These are phyloP conservation scores for Plasmodium fragile DNA, from an alignment of 169 alveolate species.

Conservation along the genomic window DNA sequence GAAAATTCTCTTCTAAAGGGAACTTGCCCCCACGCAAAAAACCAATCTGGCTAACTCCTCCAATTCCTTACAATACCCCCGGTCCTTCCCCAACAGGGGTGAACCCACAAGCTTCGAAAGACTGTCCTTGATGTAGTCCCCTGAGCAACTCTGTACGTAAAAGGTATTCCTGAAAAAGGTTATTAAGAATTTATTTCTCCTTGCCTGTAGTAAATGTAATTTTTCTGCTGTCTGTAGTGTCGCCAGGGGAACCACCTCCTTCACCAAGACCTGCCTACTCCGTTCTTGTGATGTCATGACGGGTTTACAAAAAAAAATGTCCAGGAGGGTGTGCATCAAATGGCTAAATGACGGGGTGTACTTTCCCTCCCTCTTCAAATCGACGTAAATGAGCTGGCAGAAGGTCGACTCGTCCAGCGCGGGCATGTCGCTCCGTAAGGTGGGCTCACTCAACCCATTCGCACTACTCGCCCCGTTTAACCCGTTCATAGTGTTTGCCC, in stretches of 20 bases:
- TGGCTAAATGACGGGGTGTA: conserved; percentile 18
- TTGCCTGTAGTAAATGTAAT: background rate
- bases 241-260: background rate
- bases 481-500: background rate
- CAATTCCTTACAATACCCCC: background rate
- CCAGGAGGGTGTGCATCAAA: conserved; percentile 17
- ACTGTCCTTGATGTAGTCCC: conserved; percentile 21
- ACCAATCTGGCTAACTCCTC: conserved; percentile 7
- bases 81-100: background rate
- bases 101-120: conserved; percentile 1
- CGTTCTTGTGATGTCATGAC: background rate
- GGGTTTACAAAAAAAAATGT: conserved; percentile 19
- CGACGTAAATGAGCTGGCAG: conserved; percentile 2
- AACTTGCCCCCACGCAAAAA: background rate
- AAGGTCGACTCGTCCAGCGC: background rate
- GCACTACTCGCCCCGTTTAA: background rate
- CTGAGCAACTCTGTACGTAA: background rate
- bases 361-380: conserved; percentile 27
- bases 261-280: background rate
- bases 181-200: conserved; percentile 2
- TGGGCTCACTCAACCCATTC: background rate
- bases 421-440: background rate
- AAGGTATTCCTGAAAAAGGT: conserved; percentile 17
- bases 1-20: background rate
- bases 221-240: background rate